Evolutionary conservation across 139 green algal species (phyloP).

Genomic region (Chlorella sorokiniana): DNA sequence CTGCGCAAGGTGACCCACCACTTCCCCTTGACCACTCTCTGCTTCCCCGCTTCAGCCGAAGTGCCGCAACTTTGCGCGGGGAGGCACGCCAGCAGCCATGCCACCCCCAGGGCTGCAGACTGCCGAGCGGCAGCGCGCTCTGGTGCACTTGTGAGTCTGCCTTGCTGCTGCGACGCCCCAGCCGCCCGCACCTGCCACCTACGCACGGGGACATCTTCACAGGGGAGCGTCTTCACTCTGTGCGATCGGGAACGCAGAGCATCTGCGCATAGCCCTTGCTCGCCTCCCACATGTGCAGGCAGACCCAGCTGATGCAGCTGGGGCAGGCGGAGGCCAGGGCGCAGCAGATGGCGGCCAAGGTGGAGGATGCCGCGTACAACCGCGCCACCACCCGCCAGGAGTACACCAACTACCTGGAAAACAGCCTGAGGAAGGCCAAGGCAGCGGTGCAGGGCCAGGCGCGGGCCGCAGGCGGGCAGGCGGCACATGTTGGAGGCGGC

Average conservation of each 20-base stretch:
- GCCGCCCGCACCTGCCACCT: background rate
- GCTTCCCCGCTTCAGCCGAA: too few species aligned
- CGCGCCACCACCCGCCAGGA: background rate
- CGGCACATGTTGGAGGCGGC: constrained; percentile 4
- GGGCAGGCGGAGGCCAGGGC: constrained; percentile 36
- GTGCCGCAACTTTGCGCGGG: too few species aligned
- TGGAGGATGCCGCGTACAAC: background rate
- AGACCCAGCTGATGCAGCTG: background rate
- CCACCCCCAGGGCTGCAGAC: background rate
- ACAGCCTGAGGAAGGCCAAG: constrained; percentile 37
- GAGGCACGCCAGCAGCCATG: background rate
- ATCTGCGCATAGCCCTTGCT: too few species aligned
- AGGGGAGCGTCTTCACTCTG: too few species aligned
- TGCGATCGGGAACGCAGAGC: too few species aligned
- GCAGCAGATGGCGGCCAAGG: constrained; percentile 12
- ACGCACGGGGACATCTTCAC: background rate
- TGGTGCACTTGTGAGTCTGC: background rate
- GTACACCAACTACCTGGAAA: constrained; percentile 31
- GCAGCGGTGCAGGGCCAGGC: constrained; percentile 37
- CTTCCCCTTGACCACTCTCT: too few species aligned
- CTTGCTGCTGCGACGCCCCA: background rate
- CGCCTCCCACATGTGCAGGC: background rate
- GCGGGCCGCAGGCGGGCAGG: background rate
- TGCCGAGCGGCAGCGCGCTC: background rate
- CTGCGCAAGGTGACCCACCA: background rate